Percentiles rank a stretch among this genome's conserved stretches.
These are phyloP conservation scores for Tulasnella sp. DNA, from an alignment of 768 basidiomycete species.

Conservation along the genomic window DNA sequence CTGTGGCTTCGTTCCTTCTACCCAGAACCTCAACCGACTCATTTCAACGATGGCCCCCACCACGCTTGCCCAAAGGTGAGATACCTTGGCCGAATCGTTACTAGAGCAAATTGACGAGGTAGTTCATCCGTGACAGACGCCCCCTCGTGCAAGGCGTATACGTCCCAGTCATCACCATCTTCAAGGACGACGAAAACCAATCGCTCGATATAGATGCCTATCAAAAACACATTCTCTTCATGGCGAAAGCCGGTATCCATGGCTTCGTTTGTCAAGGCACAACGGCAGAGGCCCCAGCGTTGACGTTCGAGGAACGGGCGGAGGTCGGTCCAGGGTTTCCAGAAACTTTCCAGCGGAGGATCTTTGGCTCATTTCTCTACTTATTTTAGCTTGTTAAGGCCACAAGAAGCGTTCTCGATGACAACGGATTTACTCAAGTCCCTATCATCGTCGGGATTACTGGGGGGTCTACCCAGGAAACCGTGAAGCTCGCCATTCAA, in stretches of 20 bases:
- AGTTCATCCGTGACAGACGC: background rate
- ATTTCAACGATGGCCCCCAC: background rate
- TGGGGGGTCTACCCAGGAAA: slow-evolving; percentile 31
- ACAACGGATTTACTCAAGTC: slow-evolving; percentile 28
- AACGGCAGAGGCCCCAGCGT: slow-evolving; percentile 30
- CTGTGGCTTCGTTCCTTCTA: background rate
- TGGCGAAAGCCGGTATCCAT: slow-evolving; percentile 28
- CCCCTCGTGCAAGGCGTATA: slow-evolving; percentile 21
- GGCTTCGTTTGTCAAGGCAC: slow-evolving; percentile 30
- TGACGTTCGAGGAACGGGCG: slow-evolving; percentile 29
- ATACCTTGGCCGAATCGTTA: background rate
- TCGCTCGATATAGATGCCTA: slow-evolving; percentile 32
- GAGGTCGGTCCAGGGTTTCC: slow-evolving; percentile 24
- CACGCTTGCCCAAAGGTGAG: background rate
- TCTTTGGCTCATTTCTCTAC: slow-evolving; percentile 24
- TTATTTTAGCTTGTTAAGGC: slow-evolving; percentile 31
- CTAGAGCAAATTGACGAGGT: background rate
- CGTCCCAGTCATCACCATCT: slow-evolving; percentile 31
- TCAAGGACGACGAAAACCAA: slow-evolving; percentile 29
- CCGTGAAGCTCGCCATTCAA: slow-evolving; percentile 30
- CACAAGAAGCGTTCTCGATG: slow-evolving; percentile 33
- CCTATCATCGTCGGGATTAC: slow-evolving; percentile 35
- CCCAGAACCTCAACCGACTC: background rate
- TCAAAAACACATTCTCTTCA: slow-evolving; percentile 31
- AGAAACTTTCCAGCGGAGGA: background rate